Evolutionary conservation across 176 grass and related monocot species (phyloP), one percentile per base, ranked within the genome.

Genomic region (Bromus sterilis): DNA sequence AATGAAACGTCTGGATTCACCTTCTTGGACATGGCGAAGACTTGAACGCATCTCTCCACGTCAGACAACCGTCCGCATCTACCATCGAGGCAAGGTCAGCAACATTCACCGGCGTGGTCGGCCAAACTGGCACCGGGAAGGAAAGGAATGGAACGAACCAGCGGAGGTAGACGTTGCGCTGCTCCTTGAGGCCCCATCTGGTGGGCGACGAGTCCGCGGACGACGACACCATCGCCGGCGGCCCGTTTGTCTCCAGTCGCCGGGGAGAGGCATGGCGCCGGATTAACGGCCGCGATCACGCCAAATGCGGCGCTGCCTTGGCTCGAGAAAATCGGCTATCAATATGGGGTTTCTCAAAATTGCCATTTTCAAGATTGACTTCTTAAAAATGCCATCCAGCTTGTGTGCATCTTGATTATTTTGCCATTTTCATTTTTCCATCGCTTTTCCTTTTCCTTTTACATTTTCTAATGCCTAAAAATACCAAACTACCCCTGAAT

Each of bases 11-110:
- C 14, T 11, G 25, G 1, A 42, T 16, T 53, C 49, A 89, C 95
- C 89, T 95, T 88, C 86, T 98, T 93, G 40, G 92, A 98, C 93
- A 91, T 95, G 25, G 89, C 86, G 82, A 98, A 95, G 86, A 95
- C 84, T 89, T 93, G 86, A 98, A 83, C 28, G 95, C 93, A 34
- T 98, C 93, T 7, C 69, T 89, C 78, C 95, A 88, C n/a, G 88
- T 91, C 26, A 95, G 79, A 6, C 92, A 90, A 2, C 95, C 92
- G 58, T 98, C 92, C 5, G 84, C 90, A 66, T 98, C 96, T 92
- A n/a, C n/a, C n/a, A 59, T 59, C 1, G 4, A 25, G 26, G 6
- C 11, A 4, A 5, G 15, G 25, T n/a, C n/a, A n/a, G n/a, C n/a
- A n/a, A n/a, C n/a, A n/a, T n/a, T n/a, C n/a, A n/a, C n/a, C n/a